A percentile compares a stretch with the other conserved stretches of the same genome.
Evolutionary conservation across 805 yeast genomes (phyloP).

Genomic region (Saturnispora sanitii): DNA sequence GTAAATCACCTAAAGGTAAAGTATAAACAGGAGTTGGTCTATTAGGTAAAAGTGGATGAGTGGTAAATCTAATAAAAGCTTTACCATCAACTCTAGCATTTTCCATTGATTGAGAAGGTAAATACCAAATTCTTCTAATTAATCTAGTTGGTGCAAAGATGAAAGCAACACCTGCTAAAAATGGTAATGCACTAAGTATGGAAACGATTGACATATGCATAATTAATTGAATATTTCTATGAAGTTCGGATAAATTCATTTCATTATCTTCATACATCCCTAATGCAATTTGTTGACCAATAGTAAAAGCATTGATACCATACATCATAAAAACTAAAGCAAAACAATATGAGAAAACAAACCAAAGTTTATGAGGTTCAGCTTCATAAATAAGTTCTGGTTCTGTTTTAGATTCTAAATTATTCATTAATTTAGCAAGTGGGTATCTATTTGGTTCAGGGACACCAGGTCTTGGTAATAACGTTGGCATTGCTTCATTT

Average conservation of each 20-base stretch:
- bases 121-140: conserved; percentile 65
- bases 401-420: conserved; percentile 38
- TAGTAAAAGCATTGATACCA: conserved; percentile 37
- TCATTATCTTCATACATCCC: conserved; percentile 25
- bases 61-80: conserved; percentile 44
- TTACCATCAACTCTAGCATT: conserved; percentile 38
- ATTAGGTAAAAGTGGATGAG: conserved; percentile 71
- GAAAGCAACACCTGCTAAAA: conserved; percentile 30
- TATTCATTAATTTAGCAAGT: conserved; percentile 52
- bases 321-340: conserved; percentile 64
- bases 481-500: conserved; percentile 53
- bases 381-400: conserved; percentile 77
- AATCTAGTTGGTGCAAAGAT: conserved; percentile 58
- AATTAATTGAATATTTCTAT: conserved; percentile 17
- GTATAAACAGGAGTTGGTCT: conserved; percentile 67
- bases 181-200: conserved; percentile 34
- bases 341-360: conserved; percentile 56
- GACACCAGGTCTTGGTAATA: conserved; percentile 67
- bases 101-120: conserved; percentile 32
- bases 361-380: conserved; percentile 73
- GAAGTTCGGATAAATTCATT: conserved; percentile 20
- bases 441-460: conserved; percentile 59
- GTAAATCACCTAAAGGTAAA: conserved; percentile 46
- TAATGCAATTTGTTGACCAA: conserved; percentile 23
- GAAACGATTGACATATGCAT: conserved; percentile 27